Conservation (phyloP, 2,329 filamentous ascomycete genomes). For the Ceratocystis papillata region DNA sequence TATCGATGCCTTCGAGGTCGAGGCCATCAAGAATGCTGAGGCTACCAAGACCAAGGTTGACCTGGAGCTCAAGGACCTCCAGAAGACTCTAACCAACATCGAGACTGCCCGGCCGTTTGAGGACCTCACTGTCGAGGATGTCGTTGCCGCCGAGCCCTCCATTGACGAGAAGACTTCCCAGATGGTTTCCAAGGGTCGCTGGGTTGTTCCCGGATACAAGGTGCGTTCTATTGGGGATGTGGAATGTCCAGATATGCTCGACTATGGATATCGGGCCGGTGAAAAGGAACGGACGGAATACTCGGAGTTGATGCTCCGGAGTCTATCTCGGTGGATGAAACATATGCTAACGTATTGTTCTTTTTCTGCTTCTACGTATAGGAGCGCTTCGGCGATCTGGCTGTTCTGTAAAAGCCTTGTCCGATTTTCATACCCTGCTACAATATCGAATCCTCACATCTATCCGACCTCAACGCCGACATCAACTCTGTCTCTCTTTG, state of each 20-base stretch:
- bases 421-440: neutral
- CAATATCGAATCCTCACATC: constrained; percentile 5
- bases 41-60: constrained; percentile 95
- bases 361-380: constrained; percentile 34
- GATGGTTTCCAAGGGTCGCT: constrained; percentile 95
- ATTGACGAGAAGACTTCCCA: constrained; percentile 95
- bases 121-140: constrained; percentile 94
- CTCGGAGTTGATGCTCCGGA: neutral
- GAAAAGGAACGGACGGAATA: neutral
- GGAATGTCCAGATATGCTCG: neutral
- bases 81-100: constrained; percentile 94
- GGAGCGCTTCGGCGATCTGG: constrained; percentile 99
- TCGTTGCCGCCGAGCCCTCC: constrained; percentile 84
- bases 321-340: neutral
- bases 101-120: constrained; percentile 92
- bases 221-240: constrained; percentile 41
- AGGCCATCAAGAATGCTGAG: constrained; percentile 94
- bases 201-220: constrained; percentile 98
- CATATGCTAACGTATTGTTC: neutral
- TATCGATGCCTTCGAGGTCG: constrained; percentile 93
- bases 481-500: constrained; percentile 27
- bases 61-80: constrained; percentile 82
- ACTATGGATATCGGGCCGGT: neutral
- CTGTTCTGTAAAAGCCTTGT: constrained; percentile 62
- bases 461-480: constrained; percentile 15